Percentiles rank a stretch among this genome's conserved stretches.
Conservation (phyloP, 2,329 filamentous ascomycete genomes). For the Neonectria magnoliae region DNA sequence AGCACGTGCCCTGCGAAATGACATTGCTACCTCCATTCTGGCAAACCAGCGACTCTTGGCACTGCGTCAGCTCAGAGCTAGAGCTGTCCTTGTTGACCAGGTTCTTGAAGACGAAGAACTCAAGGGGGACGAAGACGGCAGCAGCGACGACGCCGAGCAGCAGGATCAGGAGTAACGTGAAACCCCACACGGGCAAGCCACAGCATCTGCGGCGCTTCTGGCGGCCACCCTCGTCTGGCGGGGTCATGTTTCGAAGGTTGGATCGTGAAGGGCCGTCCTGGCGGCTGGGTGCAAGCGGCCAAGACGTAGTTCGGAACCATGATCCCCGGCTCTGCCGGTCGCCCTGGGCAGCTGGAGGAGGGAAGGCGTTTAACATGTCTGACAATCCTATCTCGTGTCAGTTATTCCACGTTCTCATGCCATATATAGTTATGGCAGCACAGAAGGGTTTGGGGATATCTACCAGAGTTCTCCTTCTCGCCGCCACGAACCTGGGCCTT, state of each 20-base stretch:
- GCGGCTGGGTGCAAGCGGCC: slow-evolving; percentile 57
- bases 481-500: slow-evolving; percentile 50
- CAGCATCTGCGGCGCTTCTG: slow-evolving; percentile 74
- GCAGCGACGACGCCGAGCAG: slow-evolving; percentile 79
- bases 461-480: slow-evolving; percentile 55
- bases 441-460: slow-evolving; percentile 26
- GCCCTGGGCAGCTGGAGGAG: slow-evolving; percentile 62
- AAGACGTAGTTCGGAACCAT: slow-evolving; percentile 56
- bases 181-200: slow-evolving; percentile 83
- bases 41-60: slow-evolving; percentile 72
- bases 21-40: slow-evolving; percentile 84
- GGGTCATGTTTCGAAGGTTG: slow-evolving; percentile 29
- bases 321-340: slow-evolving; percentile 58
- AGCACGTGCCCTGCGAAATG: slow-evolving; percentile 73
- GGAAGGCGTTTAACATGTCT: slow-evolving; percentile 73
- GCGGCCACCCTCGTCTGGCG: slow-evolving; percentile 39
- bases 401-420: slow-evolving; percentile 47
- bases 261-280: slow-evolving; percentile 37
- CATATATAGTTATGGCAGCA: slow-evolving; percentile 12
- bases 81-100: slow-evolving; percentile 49
- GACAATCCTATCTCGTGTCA: slow-evolving; percentile 65
- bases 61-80: slow-evolving; percentile 58
- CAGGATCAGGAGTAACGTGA: slow-evolving; percentile 72
- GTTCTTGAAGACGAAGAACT: slow-evolving; percentile 70
- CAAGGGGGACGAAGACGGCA: slow-evolving; percentile 81